phyloP scores from a whole-genome alignment of 441 rosid species.

The Jatropha podagrica region DNA sequence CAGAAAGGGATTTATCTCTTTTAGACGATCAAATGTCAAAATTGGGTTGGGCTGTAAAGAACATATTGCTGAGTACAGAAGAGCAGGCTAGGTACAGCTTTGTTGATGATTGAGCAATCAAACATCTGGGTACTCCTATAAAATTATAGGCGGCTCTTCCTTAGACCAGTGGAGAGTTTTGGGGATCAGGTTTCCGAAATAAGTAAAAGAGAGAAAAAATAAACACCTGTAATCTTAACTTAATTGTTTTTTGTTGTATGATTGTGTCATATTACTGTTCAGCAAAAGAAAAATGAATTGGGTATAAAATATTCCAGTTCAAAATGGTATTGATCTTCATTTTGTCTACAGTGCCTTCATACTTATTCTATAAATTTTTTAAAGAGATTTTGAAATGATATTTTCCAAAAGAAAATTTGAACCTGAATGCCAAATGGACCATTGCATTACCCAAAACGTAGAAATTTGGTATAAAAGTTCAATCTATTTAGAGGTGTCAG shows the following conservation, averaged over 20 bases:
- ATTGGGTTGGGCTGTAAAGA: constrained; percentile 68
- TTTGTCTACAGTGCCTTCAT: neutral
- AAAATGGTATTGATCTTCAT: neutral
- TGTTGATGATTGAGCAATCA: constrained; percentile 41
- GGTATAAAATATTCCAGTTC: no score
- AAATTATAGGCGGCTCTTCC: constrained; percentile 8
- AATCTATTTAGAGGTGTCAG: no score
- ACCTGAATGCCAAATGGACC: no score
- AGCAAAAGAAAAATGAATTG: neutral
- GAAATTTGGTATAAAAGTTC: no score
- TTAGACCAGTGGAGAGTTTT: constrained; percentile 1
- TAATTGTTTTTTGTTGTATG: neutral
- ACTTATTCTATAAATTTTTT: neutral
- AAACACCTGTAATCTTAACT: neutral
- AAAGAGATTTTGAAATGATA: neutral
- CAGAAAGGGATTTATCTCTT: constrained; percentile 27
- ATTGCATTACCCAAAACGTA: no score
- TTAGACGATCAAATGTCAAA: constrained; percentile 53
- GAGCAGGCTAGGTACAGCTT: constrained; percentile 71
- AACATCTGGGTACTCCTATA: neutral
- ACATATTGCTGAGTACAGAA: constrained; percentile 53
- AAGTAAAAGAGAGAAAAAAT: no score
- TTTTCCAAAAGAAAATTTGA: no score
- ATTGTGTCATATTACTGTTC: neutral
- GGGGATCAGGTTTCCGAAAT: neutral